Percentiles rank a stretch among this genome's conserved stretches.
Conservation (phyloP, 257 asterid genomes). For the Scutellaria galericulata region DNA sequence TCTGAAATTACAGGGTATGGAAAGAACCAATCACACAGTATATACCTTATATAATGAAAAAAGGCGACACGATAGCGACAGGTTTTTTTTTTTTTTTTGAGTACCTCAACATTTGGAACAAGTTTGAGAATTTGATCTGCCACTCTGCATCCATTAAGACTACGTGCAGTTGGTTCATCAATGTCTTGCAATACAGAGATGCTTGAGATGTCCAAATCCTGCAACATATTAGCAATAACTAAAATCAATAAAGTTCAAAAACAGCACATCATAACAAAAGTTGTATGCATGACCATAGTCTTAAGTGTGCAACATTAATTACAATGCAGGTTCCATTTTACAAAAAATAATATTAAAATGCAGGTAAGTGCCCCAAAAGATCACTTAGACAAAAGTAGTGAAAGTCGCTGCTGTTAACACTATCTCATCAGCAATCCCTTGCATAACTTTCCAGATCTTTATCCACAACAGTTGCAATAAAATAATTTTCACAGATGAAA, state of each 20-base stretch:
- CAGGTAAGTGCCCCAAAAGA: not conserved
- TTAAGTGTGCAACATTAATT: not conserved
- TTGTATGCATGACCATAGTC: not conserved
- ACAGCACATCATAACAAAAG: not conserved
- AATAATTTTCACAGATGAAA: not conserved
- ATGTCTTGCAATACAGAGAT: constrained; percentile 72
- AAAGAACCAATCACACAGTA: not conserved
- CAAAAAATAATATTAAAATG: not conserved
- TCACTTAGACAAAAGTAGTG: not conserved
- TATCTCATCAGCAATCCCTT: not conserved
- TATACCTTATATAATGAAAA: not conserved
- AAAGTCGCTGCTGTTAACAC: not conserved
- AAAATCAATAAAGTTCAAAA: constrained; percentile 5
- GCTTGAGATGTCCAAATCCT: constrained; percentile 91
- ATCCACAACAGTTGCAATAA: not conserved
- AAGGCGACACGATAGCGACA: not conserved
- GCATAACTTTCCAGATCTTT: not conserved
- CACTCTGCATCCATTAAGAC: constrained; percentile 96
- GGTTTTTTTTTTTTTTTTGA: not conserved
- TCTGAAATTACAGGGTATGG: constrained; percentile 42
- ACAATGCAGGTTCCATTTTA: not conserved
- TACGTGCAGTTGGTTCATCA: constrained; percentile 88
- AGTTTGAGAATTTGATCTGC: constrained; percentile 94
- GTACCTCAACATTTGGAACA: constrained; percentile 87
- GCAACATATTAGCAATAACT: constrained; percentile 30